phyloP scores from a whole-genome alignment of 139 green algal species.

The Chlorella sp. region DNA sequence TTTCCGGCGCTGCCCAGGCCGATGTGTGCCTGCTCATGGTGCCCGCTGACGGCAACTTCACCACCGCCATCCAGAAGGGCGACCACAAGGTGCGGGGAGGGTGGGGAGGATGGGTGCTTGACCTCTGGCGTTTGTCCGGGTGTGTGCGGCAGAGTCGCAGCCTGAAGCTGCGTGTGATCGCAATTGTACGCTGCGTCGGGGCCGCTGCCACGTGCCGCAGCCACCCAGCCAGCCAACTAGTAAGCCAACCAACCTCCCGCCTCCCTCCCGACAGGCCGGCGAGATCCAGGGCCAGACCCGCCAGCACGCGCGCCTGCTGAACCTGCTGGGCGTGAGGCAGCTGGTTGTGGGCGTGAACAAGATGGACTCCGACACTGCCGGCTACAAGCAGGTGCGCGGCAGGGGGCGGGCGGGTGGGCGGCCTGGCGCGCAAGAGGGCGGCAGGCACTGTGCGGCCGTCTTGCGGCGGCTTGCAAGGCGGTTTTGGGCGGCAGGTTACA shows the following conservation, averaged over 20 bases:
- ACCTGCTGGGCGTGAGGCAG: constrained; percentile 98
- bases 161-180: too few relatives aligned
- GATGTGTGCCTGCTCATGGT: constrained; percentile 91
- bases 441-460: not conserved
- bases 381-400: constrained; percentile 81
- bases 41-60: constrained; percentile 93
- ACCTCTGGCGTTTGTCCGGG: too few relatives aligned
- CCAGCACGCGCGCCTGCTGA: constrained; percentile 98
- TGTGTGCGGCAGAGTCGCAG: too few relatives aligned
- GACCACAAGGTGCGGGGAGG: constrained; percentile 87
- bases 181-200: too few relatives aligned
- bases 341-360: constrained; percentile 96
- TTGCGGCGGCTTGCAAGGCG: not conserved
- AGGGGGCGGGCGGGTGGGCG: too few relatives aligned
- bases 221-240: too few relatives aligned
- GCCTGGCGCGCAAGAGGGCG: not conserved
- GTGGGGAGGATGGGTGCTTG: too few relatives aligned
- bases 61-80: constrained; percentile 97
- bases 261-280: constrained; percentile 31
- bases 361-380: constrained; percentile 95
- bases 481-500: too few relatives aligned
- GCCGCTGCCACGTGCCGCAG: too few relatives aligned
- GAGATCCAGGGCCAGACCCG: constrained; percentile 99
- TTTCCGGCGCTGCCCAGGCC: constrained; percentile 96
- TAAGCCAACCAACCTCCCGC: too few relatives aligned